Evolutionary conservation across 108 stramenopile species (phyloP).

Genomic region (Chaetoceros tenuissimus): DNA sequence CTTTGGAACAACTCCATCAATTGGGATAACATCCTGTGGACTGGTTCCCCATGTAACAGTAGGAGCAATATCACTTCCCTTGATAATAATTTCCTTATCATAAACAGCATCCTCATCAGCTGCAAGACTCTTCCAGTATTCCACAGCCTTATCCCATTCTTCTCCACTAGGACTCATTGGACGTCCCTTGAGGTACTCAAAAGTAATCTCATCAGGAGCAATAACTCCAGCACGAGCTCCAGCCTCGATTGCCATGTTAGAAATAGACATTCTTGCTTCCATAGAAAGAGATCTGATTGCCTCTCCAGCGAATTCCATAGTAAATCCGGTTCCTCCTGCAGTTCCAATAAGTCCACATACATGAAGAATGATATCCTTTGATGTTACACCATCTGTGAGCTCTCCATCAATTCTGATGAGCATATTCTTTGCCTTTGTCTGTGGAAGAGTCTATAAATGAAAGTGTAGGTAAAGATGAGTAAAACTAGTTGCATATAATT

Average conservation of each 20-base stretch:
- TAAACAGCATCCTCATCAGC: slow-evolving; percentile 82
- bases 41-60: slow-evolving; percentile 93
- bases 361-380: slow-evolving; percentile 91
- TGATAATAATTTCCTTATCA: slow-evolving; percentile 77
- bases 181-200: slow-evolving; percentile 84
- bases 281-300: slow-evolving; percentile 72
- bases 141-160: slow-evolving; percentile 83
- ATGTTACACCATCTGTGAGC: slow-evolving; percentile 74
- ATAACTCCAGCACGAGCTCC: slow-evolving; percentile 91
- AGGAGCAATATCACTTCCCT: slow-evolving; percentile 87
- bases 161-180: slow-evolving; percentile 88
- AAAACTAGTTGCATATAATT: neutral
- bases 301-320: slow-evolving; percentile 89
- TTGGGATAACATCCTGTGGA: slow-evolving; percentile 85
- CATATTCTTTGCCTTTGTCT: slow-evolving; percentile 90
- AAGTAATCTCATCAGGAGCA: slow-evolving; percentile 87
- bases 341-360: slow-evolving; percentile 89
- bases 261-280: slow-evolving; percentile 91
- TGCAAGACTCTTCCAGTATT: slow-evolving; percentile 70
- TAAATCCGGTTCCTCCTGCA: slow-evolving; percentile 93
- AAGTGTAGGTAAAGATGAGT: slow-evolving; percentile 1
- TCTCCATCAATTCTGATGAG: slow-evolving; percentile 79
- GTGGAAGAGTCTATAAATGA: slow-evolving; percentile 61
- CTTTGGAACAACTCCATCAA: slow-evolving; percentile 71
- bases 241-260: slow-evolving; percentile 95